Conservation (phyloP, 78 protist genomes). For the Dictyostelium discoideum region dicty_2.7 NC_007091.3:2227001-2227500, state of each 20-base stretch:
- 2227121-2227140: slow-evolving; percentile 48
- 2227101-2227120: slow-evolving; percentile 3
- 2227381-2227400: no score
- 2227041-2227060: background rate
- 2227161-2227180: slow-evolving; percentile 33
- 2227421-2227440: no score
- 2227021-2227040: background rate
- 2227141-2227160: slow-evolving; percentile 43
- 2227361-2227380: no score
- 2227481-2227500: no score
- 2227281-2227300: no score
- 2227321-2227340: no score
- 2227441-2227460: no score
- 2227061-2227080: background rate
- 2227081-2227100: background rate
- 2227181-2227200: slow-evolving; percentile 5
- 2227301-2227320: no score
- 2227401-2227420: no score
- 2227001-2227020: slow-evolving; percentile 44
- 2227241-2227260: background rate
- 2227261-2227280: background rate
- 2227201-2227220: background rate
- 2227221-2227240: background rate
- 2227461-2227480: no score
- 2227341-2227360: no score